These are phyloP conservation scores for Pelagophyceae sp. DNA, from an alignment of 352 stramenopile genomes.

Conservation along the genomic window DNA sequence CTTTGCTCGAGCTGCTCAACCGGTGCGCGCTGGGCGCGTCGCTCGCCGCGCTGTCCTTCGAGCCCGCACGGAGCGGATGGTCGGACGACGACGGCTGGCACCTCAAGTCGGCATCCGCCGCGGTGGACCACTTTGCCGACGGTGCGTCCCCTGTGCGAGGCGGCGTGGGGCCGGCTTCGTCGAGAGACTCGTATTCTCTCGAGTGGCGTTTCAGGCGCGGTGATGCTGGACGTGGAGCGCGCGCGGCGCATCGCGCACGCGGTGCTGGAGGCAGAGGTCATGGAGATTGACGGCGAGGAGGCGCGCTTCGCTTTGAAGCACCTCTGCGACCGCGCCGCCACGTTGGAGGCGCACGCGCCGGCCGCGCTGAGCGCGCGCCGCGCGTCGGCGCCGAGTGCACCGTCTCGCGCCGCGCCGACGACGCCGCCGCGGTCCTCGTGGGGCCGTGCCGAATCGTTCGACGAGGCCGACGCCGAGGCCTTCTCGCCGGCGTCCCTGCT, in stretches of 20 bases:
- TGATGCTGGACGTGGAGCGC: not conserved
- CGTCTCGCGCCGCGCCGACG: no score
- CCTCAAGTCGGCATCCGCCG: not conserved
- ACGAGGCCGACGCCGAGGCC: no score
- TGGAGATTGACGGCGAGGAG: not conserved
- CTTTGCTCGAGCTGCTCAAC: slow-evolving; percentile 4
- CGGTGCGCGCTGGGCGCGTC: not conserved
- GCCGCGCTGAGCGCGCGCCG: no score
- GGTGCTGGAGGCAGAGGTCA: not conserved
- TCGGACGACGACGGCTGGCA: not conserved
- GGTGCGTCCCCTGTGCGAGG: no score
- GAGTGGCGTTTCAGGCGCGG: no score
- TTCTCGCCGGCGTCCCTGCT: no score
- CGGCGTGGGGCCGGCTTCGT: no score
- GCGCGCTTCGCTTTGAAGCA: not conserved
- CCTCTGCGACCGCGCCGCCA: not conserved
- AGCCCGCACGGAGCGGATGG: not conserved
- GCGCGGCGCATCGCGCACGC: not conserved
- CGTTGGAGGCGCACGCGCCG: not conserved
- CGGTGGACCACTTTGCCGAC: not conserved
- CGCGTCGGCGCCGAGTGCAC: no score
- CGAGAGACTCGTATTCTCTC: no score
- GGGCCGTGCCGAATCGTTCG: no score
- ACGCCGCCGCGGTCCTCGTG: no score
- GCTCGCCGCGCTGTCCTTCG: not conserved